These are phyloP conservation scores for Chaetomium fimeti DNA, from an alignment of 495 filamentous ascomycete species.

Conservation along the genomic window DNA sequence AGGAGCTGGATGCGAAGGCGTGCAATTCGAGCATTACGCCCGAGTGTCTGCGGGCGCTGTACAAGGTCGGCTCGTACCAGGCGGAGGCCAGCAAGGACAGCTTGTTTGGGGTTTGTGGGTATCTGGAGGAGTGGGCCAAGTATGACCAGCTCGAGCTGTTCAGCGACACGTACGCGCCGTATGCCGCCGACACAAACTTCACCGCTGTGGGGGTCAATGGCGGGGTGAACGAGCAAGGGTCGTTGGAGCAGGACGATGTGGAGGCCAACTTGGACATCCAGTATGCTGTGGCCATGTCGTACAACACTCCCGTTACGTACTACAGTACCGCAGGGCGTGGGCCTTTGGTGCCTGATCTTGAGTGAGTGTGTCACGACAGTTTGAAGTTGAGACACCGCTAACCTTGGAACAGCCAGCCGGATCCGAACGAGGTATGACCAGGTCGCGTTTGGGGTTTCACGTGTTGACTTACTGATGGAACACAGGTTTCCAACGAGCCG, in stretches of 20 bases:
- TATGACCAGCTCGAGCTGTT: slow-evolving; percentile 28
- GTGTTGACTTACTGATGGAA: background rate
- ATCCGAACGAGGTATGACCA: slow-evolving; percentile 1
- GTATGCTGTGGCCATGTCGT: slow-evolving; percentile 56
- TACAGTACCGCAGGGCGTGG: slow-evolving; percentile 47
- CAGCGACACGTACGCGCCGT: slow-evolving; percentile 32
- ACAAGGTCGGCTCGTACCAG: slow-evolving; percentile 55
- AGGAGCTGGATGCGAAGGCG: slow-evolving; percentile 12
- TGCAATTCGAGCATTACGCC: slow-evolving; percentile 59
- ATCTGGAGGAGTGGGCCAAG: slow-evolving; percentile 49
- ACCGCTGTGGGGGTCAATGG: slow-evolving; percentile 57
- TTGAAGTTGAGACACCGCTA: background rate
- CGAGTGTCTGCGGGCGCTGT: slow-evolving; percentile 57
- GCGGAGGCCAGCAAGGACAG: slow-evolving; percentile 48
- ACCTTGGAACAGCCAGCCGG: slow-evolving; percentile 40
- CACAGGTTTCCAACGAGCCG: slow-evolving; percentile 64
- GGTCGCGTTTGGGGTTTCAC: background rate
- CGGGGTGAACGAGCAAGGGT: slow-evolving; percentile 53
- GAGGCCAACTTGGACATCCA: slow-evolving; percentile 77
- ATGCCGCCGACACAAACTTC: slow-evolving; percentile 53
- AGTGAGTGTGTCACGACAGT: background rate
- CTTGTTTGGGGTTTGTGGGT: slow-evolving; percentile 54
- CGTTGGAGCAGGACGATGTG: slow-evolving; percentile 38
- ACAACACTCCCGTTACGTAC: slow-evolving; percentile 65
- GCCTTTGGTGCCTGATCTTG: slow-evolving; percentile 51